Conservation (phyloP, 176 grass and related monocot species). For the Ampelocalamus luodianensis region DNA sequence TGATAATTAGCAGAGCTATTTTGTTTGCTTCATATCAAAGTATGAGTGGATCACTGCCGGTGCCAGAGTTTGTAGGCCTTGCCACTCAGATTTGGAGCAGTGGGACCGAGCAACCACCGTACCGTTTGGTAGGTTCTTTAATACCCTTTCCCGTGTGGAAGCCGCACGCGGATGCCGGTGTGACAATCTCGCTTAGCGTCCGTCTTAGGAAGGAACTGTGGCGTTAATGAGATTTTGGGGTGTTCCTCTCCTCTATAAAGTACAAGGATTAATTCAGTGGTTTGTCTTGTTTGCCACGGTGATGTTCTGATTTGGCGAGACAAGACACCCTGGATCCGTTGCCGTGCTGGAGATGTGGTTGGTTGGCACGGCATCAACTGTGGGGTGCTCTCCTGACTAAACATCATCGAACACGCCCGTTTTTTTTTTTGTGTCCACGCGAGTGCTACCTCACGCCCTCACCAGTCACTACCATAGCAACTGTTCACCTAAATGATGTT, state of each 20-base stretch:
- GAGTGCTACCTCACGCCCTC: neutral
- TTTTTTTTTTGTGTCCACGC: neutral
- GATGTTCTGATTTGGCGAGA: neutral
- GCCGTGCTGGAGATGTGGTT: neutral
- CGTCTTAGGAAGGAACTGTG: neutral
- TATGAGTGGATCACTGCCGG: constrained; percentile 11
- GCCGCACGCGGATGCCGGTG: neutral
- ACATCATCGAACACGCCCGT: neutral
- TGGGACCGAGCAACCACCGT: constrained; percentile 5
- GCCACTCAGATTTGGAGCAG: constrained; percentile 15
- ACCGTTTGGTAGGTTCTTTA: constrained; percentile 15
- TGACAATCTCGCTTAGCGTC: neutral
- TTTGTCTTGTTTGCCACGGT: neutral
- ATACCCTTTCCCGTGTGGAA: neutral
- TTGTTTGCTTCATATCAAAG: constrained; percentile 47
- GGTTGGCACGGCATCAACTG: neutral
- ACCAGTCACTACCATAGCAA: neutral
- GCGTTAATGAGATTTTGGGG: neutral
- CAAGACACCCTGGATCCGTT: neutral
- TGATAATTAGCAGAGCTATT: neutral
- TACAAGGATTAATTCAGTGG: neutral
- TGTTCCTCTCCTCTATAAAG: neutral
- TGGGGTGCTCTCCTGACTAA: neutral
- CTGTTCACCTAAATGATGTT: constrained; percentile 25
- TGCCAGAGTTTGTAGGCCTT: neutral